Evolutionary conservation across 2,329 filamentous ascomycete genomes (phyloP).

Genomic region (Penicillium sp.): DNA sequence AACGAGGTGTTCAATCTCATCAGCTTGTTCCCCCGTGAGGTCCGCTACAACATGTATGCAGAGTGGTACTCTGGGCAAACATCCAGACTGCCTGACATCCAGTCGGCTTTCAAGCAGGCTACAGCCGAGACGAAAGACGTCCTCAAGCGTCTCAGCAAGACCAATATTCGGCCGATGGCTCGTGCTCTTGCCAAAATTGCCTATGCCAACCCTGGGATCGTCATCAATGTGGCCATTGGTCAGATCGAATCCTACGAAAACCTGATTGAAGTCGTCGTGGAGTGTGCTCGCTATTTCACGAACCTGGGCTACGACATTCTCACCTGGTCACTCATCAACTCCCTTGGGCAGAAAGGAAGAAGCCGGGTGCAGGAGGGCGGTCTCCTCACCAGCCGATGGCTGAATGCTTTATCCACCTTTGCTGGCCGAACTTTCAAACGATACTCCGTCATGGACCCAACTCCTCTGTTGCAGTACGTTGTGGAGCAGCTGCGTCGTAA

Average conservation of each 20-base stretch:
- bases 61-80: slow-evolving; percentile 86
- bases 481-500: slow-evolving; percentile 77
- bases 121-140: slow-evolving; percentile 78
- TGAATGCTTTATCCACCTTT: slow-evolving; percentile 87
- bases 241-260: slow-evolving; percentile 96
- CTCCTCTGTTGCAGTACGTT: slow-evolving; percentile 86
- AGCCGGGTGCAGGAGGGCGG: slow-evolving; percentile 64
- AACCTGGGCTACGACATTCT: slow-evolving; percentile 90
- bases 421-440: slow-evolving; percentile 86
- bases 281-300: slow-evolving; percentile 93
- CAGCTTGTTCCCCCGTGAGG: slow-evolving; percentile 72
- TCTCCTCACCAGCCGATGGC: slow-evolving; percentile 84
- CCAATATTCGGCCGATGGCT: slow-evolving; percentile 83
- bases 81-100: slow-evolving; percentile 75
- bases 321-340: slow-evolving; percentile 85
- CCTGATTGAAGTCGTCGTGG: slow-evolving; percentile 89
- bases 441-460: slow-evolving; percentile 79
- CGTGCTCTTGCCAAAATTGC: slow-evolving; percentile 89
- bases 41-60: slow-evolving; percentile 84
- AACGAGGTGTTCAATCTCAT: slow-evolving; percentile 86
- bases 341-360: slow-evolving; percentile 60
- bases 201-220: slow-evolving; percentile 83
- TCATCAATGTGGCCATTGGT: slow-evolving; percentile 84
- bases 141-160: slow-evolving; percentile 85
- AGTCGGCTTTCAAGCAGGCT: slow-evolving; percentile 74